Percentiles rank a stretch among this genome's conserved stretches.
Evolutionary conservation across 2,329 filamentous ascomycete species (phyloP).

Genomic region (Colletotrichum sublineola): DNA sequence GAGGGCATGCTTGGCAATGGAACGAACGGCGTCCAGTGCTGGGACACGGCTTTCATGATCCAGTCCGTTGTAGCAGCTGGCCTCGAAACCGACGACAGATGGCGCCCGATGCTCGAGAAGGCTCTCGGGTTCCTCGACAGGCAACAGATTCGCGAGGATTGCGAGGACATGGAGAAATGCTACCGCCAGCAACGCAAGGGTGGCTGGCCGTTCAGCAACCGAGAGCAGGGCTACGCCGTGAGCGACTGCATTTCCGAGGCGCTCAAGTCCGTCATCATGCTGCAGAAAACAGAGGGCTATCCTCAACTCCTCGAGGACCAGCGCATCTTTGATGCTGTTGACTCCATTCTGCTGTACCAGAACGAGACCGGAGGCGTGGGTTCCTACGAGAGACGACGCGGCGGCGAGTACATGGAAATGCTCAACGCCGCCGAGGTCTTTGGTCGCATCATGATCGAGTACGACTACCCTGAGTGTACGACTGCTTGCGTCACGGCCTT

Average conservation of each 20-base stretch:
- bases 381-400: constrained; percentile 89
- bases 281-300: constrained; percentile 84
- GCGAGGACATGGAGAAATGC: constrained; percentile 79
- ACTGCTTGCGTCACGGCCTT: constrained; percentile 93
- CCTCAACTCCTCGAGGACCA: constrained; percentile 80
- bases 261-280: constrained; percentile 85
- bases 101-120: constrained; percentile 85
- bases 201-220: constrained; percentile 96
- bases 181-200: constrained; percentile 94
- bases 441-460: constrained; percentile 97
- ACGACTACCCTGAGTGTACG: constrained; percentile 98
- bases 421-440: constrained; percentile 98
- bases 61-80: constrained; percentile 85
- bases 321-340: constrained; percentile 87
- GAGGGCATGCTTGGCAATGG: constrained; percentile 97
- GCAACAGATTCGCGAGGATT: constrained; percentile 91
- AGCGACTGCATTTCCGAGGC: constrained; percentile 95
- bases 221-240: constrained; percentile 92
- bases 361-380: constrained; percentile 88
- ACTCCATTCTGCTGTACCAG: constrained; percentile 92
- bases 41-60: constrained; percentile 94
- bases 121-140: constrained; percentile 88
- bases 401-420: constrained; percentile 81
- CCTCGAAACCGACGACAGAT: constrained; percentile 81
- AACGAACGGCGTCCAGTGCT: constrained; percentile 97